phyloP scores from a whole-genome alignment of 768 basidiomycete genomes.

The Rossbeevera mucosa region DNA sequence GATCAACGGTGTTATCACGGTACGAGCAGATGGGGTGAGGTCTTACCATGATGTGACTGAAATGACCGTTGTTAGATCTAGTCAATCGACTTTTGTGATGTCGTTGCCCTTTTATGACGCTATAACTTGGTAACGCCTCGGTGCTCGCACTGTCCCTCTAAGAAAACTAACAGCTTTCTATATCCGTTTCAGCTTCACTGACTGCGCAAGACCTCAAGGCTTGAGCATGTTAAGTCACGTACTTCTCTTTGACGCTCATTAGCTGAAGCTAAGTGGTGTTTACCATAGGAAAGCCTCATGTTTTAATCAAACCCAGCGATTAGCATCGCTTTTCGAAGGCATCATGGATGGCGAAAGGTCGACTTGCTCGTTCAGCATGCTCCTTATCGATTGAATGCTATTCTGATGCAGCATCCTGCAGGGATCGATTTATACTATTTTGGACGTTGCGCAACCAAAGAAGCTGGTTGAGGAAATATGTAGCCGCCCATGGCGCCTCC shows the following conservation, averaged over 20 bases:
- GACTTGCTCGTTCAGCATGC: conserved; percentile 19
- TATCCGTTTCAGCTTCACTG: conserved; percentile 10
- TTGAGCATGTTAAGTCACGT: conserved; percentile 6
- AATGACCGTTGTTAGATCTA: background rate
- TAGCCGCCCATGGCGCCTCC: conserved; percentile 17
- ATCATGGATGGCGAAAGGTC: conserved; percentile 5
- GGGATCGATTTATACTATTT: conserved; percentile 1
- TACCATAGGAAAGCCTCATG: conserved; percentile 9
- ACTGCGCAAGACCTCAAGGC: conserved; percentile 12
- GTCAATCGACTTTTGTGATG: conserved; percentile 3
- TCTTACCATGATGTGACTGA: conserved; percentile 7
- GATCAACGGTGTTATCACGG: conserved; percentile 9
- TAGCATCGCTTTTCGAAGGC: conserved; percentile 10
- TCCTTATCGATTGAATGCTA: conserved; percentile 12
- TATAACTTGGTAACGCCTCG: background rate
- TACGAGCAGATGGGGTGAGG: background rate
- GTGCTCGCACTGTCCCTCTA: conserved; percentile 3
- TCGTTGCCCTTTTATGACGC: background rate
- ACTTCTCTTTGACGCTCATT: conserved; percentile 13
- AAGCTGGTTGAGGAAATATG: background rate
- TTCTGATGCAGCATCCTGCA: conserved; percentile 1
- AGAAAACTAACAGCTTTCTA: conserved; percentile 6
- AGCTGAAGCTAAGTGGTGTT: background rate
- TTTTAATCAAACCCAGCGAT: background rate
- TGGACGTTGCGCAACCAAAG: background rate